phyloP scores from a whole-genome alignment of 2,329 filamentous ascomycete species.

The Talaromyces sp. region DNA sequence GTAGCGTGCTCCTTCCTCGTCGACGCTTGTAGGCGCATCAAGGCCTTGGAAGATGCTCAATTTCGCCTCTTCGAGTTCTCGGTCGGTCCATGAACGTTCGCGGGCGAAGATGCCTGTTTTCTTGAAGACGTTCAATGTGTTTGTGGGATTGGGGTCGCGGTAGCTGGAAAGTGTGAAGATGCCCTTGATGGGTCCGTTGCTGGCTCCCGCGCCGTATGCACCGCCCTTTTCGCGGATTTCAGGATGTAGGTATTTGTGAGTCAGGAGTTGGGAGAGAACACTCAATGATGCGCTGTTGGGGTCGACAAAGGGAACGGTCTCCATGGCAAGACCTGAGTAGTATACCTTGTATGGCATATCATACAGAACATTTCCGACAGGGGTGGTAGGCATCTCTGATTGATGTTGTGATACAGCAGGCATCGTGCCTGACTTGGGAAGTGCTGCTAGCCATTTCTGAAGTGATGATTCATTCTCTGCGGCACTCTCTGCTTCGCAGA shows the following conservation, averaged over 20 bases:
- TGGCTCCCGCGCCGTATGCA: constrained; percentile 90
- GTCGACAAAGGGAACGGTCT: constrained; percentile 79
- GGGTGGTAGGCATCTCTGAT: constrained; percentile 28
- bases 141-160: constrained; percentile 89
- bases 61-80: constrained; percentile 93
- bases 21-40: constrained; percentile 84
- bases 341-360: constrained; percentile 96
- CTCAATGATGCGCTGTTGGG: constrained; percentile 74
- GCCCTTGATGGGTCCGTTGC: constrained; percentile 73
- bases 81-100: constrained; percentile 74
- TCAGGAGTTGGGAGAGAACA: constrained; percentile 85
- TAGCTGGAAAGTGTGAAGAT: constrained; percentile 95
- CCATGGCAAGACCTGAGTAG: constrained; percentile 78
- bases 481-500: constrained; percentile 74
- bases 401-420: constrained; percentile 32
- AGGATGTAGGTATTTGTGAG: constrained; percentile 93
- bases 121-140: constrained; percentile 79
- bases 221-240: constrained; percentile 98
- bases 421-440: constrained; percentile 49
- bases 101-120: constrained; percentile 79
- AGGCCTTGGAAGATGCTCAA: constrained; percentile 88
- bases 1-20: constrained; percentile 77
- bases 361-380: constrained; percentile 72
- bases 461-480: constrained; percentile 68
- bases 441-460: constrained; percentile 63